Base-by-base conservation (phyloP, 1,139 yeast genomes). In the Lodderomyces orthopsilosis region DNA sequence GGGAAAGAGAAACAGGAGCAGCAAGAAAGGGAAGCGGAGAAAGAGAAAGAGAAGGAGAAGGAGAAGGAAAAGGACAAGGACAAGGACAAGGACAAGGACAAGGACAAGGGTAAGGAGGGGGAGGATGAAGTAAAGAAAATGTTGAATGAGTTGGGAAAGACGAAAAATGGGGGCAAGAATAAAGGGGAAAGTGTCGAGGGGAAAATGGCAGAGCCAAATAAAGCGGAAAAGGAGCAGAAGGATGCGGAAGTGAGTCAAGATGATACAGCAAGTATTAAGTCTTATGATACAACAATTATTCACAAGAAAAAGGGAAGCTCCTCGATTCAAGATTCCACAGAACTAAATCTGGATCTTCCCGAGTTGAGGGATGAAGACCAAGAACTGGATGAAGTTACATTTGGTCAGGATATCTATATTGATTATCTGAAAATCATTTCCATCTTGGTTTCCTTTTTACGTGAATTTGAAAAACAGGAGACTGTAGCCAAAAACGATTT, bases 341-440 rank as follows among this genome's bases (percentile, higher is more conserved):
- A 30, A n/a, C 15, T 30, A n/a, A 15, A 30, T 4, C 6, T 30
- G 4, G 19, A 30, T 30, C 35, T 32, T 13, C 34, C 22, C 14
- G 41, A 27, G 13, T 22, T 6, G 3, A 23, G 35, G 2, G 47
- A 37, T 5, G 41, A 13, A 6, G 42, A 35, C 14, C 44, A 42
- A 6, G 48, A 43, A 4, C 60, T 56, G 3, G 66, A 64, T 12
- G 68, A 61, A 40, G 87, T 81, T 5, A 65, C 81, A 8, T 71
- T 84, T 14, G 97, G 97, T 0, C 96, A 90, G 58, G 95, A 93
- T 57, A 83, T 90, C 17, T 80, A 79, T 48, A 75, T 93, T 40
- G 94, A 91, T 62, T 89, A 83, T 55, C 81, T 90, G 4, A 85
- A 81, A 53, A 83, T 93, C 39, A 83, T 90, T 40, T 88, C 83